Conservation (phyloP, 208 protist species). For the Trypanosoma vivax region DNA sequence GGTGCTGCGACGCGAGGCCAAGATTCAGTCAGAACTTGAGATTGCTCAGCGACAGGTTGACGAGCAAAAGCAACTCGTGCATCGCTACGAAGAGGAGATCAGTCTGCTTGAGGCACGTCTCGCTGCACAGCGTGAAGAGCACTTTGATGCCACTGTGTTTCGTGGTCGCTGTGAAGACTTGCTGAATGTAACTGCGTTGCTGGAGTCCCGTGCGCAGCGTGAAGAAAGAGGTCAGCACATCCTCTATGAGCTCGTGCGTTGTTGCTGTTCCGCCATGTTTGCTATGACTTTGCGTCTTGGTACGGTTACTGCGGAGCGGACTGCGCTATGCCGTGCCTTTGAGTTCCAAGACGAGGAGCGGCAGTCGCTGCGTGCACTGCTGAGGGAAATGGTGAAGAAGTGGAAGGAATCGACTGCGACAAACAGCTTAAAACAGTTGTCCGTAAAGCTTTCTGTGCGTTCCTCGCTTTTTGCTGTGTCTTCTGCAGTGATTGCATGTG, state of each 20-base stretch:
- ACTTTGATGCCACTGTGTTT: constrained; percentile 15
- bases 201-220: constrained; percentile 9
- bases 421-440: background rate
- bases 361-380: background rate
- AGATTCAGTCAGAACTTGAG: constrained; percentile 2
- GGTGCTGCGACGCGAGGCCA: background rate
- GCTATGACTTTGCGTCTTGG: background rate
- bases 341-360: background rate
- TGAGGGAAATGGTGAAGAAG: constrained; percentile 5
- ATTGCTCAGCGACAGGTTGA: constrained; percentile 6
- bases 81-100: background rate
- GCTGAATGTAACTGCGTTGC: constrained; percentile 1
- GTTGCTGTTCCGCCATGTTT: background rate
- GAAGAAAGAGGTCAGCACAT: background rate
- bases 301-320: background rate
- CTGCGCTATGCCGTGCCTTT: constrained; percentile 6
- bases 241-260: constrained; percentile 9
- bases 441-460: background rate
- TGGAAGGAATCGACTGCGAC: background rate
- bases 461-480: constrained; percentile 1
- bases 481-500: constrained; percentile 6
- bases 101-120: constrained; percentile 1
- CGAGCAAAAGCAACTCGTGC: background rate
- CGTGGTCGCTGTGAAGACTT: constrained; percentile 16
- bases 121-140: background rate